Percentiles rank a stretch among this genome's conserved stretches.
Conservation (phyloP, 1,139 yeast species). For the Pichia sp. region DNA sequence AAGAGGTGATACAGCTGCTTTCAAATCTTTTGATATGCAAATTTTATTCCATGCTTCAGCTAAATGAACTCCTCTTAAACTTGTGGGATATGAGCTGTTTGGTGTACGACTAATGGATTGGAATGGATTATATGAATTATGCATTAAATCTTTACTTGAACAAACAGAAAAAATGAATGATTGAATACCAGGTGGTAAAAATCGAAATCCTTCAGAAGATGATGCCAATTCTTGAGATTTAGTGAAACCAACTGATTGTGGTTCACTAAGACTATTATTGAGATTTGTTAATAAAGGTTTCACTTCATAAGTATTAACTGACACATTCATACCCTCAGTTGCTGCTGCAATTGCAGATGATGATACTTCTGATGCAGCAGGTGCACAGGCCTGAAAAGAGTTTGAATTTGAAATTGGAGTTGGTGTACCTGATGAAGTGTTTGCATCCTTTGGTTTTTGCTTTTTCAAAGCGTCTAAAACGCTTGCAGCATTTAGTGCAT, state of each 20-base stretch:
- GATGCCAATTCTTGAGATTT: conserved; percentile 14
- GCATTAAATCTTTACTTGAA: conserved; percentile 33
- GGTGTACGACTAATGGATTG: conserved; percentile 34
- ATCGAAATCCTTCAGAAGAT: conserved; percentile 31
- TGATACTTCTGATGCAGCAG: conserved; percentile 1
- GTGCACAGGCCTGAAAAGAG: not conserved
- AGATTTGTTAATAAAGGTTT: conserved; percentile 15
- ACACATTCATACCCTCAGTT: conserved; percentile 3
- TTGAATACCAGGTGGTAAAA: conserved; percentile 68
- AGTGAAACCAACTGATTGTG: conserved; percentile 10
- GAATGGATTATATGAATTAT: conserved; percentile 9
- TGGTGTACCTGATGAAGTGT: not conserved
- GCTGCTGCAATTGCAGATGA: conserved; percentile 12
- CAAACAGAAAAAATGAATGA: conserved; percentile 51
- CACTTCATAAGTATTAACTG: not conserved
- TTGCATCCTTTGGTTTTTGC: conserved; percentile 26
- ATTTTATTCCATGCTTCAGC: conserved; percentile 43
- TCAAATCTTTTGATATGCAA: conserved; percentile 34
- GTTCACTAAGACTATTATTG: conserved; percentile 26
- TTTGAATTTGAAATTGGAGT: not conserved
- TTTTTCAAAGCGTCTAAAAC: conserved; percentile 31
- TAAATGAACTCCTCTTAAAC: conserved; percentile 30
- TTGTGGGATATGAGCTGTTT: conserved; percentile 24
- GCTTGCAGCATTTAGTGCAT: conserved; percentile 31
- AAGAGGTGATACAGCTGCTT: conserved; percentile 30